These are phyloP conservation scores for Tillandsia fasciculata DNA, from an alignment of 176 grass and related monocot genomes.

Conservation along the genomic window DNA sequence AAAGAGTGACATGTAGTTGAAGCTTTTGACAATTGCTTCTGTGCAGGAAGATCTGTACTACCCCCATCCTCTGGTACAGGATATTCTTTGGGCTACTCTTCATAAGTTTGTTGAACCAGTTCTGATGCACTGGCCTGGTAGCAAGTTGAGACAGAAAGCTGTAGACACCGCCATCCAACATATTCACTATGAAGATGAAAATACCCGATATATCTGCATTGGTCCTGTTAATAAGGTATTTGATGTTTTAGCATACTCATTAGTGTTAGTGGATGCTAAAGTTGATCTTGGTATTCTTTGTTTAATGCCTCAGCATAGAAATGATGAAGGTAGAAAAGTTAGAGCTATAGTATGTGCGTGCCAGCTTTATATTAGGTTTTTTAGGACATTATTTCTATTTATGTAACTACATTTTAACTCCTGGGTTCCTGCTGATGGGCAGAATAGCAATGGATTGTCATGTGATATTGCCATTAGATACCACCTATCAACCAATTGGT, in stretches of 20 bases:
- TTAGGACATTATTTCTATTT: too few relatives aligned
- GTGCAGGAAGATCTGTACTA: constrained; percentile 97
- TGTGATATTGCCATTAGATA: too few relatives aligned
- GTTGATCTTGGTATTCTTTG: neutral
- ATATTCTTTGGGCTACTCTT: constrained; percentile 84
- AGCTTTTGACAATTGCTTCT: constrained; percentile 12
- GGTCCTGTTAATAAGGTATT: constrained; percentile 94
- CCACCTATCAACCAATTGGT: too few relatives aligned
- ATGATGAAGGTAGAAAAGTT: too few relatives aligned
- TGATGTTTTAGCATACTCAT: neutral
- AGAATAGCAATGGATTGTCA: too few relatives aligned
- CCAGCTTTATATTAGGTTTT: too few relatives aligned
- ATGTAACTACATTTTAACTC: too few relatives aligned
- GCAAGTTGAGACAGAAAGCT: constrained; percentile 73
- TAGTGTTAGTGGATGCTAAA: neutral
- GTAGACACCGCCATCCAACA: constrained; percentile 65
- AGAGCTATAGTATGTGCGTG: too few relatives aligned
- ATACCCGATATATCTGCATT: constrained; percentile 89
- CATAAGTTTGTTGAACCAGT: constrained; percentile 90
- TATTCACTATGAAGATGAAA: constrained; percentile 98
- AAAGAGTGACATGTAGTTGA: neutral
- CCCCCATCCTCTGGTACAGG: constrained; percentile 82
- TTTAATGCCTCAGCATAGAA: too few relatives aligned
- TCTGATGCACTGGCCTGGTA: constrained; percentile 77
- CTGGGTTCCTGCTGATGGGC: too few relatives aligned